phyloP scores from a whole-genome alignment of 495 filamentous ascomycete species.

The Ramalina peruviana region DNA sequence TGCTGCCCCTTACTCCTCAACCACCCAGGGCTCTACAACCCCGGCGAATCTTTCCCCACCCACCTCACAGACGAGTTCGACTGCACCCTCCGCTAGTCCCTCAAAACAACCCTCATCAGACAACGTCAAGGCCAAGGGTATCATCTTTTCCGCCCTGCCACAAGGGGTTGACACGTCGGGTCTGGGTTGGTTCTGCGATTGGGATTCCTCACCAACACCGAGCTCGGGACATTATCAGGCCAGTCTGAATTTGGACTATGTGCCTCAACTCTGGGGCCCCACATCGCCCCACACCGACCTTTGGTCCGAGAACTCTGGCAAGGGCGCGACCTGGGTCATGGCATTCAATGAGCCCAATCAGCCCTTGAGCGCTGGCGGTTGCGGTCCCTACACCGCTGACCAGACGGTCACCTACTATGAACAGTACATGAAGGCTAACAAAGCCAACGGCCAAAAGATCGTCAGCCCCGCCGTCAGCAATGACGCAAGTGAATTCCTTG shows the following conservation, averaged over 20 bases:
- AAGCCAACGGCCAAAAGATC: constrained; percentile 3
- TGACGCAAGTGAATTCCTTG: neutral
- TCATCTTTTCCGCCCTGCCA: too few relatives aligned
- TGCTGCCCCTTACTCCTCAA: neutral
- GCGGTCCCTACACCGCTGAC: neutral
- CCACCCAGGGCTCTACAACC: neutral
- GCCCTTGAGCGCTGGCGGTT: constrained; percentile 3
- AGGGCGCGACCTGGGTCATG: constrained; percentile 9
- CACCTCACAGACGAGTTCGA: too few relatives aligned
- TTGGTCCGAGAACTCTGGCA: constrained; percentile 8
- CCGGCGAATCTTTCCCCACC: neutral
- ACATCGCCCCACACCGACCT: constrained; percentile 2
- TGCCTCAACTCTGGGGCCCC: constrained; percentile 5
- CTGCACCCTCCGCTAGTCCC: too few relatives aligned
- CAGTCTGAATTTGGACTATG: constrained; percentile 4
- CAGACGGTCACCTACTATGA: neutral
- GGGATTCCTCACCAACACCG: constrained; percentile 12
- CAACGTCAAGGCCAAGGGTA: too few relatives aligned
- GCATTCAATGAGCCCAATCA: constrained; percentile 13
- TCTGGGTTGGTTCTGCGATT: constrained; percentile 8
- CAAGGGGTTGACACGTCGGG: neutral
- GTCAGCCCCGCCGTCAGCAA: constrained; percentile 3
- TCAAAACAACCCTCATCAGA: too few relatives aligned
- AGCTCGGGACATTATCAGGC: constrained; percentile 6
- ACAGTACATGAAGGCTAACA: neutral